Base-by-base conservation (phyloP, 2,329 filamentous ascomycete genomes). In the Graphium sp. region DNA sequence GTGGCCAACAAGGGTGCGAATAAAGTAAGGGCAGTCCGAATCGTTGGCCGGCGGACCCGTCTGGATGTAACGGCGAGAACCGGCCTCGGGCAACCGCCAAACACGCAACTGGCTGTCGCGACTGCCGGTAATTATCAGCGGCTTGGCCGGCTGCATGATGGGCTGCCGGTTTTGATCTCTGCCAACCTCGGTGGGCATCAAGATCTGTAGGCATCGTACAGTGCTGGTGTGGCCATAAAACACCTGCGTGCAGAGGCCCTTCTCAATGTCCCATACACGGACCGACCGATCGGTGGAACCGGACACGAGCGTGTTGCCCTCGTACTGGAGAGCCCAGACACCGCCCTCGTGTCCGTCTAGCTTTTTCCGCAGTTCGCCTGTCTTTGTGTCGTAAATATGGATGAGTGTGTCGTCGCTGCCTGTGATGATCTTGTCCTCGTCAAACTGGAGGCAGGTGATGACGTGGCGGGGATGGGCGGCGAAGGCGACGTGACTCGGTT, bases 231-330 rank as follows among this genome's bases (percentile, higher is more conserved):
- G 89, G 1, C 89, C 91, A 45, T 94, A 85, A 48, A 98, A 98
- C 1, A 93, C 77, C 47, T 98, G 89, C 8, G 85, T 87, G 50
- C 87, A 94, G 25, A 80, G 69, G 1, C 85, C 89, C 41, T 78
- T 78, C 45, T 92, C 83, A 37, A 98, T 94, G 47, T 98, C 87
- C 89, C 89, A 98, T 0, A 98, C 87, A n/a, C 89, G 74, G n/a
- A 98, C 89, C 8, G 89, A 92, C 26, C 89, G 68, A 52, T 98
- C 89, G 0, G 89, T 98, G 6, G 85, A 94, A 3, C 89, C 89
- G 11, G 89, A 98, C 3, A 98, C 89, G 13, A 98, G 58, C 11
- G 81, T 83, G 46, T 95, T 94, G 28, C 85, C 87, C 46, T 94
- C 77, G 46, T 95, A 98, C 49, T 95, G 85, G 30, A 98, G 56